Base-by-base conservation (phyloP, 257 asterid genomes). In the Primulina huaijiensis region DNA sequence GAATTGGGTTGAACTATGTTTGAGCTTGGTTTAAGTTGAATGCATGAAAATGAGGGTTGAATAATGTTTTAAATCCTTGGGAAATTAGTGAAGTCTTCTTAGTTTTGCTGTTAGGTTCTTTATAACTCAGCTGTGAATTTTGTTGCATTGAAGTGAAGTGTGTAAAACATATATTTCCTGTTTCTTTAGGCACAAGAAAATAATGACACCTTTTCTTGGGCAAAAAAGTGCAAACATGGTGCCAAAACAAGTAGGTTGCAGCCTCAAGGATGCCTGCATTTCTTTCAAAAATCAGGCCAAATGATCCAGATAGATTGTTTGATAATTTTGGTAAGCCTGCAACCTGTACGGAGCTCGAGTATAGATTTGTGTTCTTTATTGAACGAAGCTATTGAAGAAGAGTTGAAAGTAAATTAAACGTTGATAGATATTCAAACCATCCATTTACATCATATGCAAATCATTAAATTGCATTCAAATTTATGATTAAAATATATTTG, bases 231-330 rank as follows among this genome's bases (percentile, higher is more conserved):
- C 85, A 88, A 82, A 77, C 67, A 58, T 30, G 84, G 78, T 21
- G 30, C 72, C 63, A 87, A 86, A 66, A 67, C 88, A 72, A 81
- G 57, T 35, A 77, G 82, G 67, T 56, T 68, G 71, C 85, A 80
- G 78, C 79, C 84, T 55, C 82, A 74, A 66, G 95, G 98, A 33
- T 75, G 74, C 73, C 77, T 87, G 89, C 91, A 92, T 76, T 94
- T 94, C 80, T 94, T 94, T 67, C 88, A 79, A 69, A 89, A 68
- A 82, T 74, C 86, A 61, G 79, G 82, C n/a, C 68, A 77, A 77
- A 65, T 81, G 83, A 63, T 59, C 62, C 31, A 34, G 65, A 14
- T 37, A 52, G 71, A 52, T 62, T 8, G 66, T 59, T 61, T 27
- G 65, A 16, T 53, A 43, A 46, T 60, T 50, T 58, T 60, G 58